A percentile compares a stretch with the other conserved stretches of the same genome.
Conservation (phyloP, 2,329 filamentous ascomycete species). For the Teratosphaeria gauchensis region DNA sequence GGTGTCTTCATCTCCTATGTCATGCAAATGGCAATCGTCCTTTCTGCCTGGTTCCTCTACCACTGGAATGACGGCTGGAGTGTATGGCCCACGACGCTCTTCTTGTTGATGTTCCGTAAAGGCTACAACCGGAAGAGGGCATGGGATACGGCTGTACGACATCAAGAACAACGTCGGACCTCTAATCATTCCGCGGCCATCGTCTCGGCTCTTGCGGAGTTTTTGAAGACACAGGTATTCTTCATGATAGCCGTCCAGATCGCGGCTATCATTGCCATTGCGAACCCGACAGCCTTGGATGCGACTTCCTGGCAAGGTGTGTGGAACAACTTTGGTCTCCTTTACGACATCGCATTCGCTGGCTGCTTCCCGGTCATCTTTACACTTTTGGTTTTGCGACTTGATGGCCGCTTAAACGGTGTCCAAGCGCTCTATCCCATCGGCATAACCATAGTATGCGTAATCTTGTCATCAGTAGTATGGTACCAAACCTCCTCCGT, state of each 20-base stretch:
- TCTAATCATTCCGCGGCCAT: conserved; percentile 2
- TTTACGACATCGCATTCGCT: conserved; percentile 8
- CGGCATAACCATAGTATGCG: conserved; percentile 4
- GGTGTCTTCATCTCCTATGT: conserved; percentile 11
- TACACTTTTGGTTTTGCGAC: conserved; percentile 5
- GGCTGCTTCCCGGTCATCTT: conserved; percentile 9
- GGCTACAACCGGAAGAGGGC: not conserved
- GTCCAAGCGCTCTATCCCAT: conserved; percentile 5
- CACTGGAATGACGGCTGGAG: conserved; percentile 9
- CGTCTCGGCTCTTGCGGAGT: conserved; percentile 7
- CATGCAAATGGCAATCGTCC: conserved; percentile 8
- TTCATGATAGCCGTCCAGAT: conserved; percentile 12
- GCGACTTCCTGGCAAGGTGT: not conserved
- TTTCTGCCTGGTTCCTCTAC: conserved; percentile 6
- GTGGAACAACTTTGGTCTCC: conserved; percentile 9
- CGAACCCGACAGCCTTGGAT: conserved; percentile 6
- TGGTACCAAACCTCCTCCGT: conserved; percentile 6
- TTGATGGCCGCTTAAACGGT: not conserved
- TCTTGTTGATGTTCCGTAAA: not conserved
- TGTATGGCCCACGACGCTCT: not conserved
- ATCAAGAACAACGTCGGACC: conserved; percentile 1
- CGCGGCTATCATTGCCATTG: conserved; percentile 7
- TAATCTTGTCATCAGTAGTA: conserved; percentile 3
- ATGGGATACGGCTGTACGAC: not conserved
- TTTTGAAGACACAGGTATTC: conserved; percentile 11